Base-by-base conservation (phyloP, 371 early-diverging fungal genomes). In the Mortierella sp. region DNA sequence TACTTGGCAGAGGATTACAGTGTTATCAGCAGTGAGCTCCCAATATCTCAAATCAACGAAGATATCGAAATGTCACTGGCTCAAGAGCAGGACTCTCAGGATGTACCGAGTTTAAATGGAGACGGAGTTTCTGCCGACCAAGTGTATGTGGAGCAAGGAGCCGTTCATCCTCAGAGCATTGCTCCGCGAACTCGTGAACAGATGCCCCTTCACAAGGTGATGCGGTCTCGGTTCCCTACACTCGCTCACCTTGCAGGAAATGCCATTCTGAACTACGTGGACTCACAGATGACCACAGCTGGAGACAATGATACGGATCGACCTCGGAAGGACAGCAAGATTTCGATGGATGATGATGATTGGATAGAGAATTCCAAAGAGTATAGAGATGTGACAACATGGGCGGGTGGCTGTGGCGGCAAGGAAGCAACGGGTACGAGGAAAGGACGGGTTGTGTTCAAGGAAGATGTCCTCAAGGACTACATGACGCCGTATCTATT, bases 401-500 rank as follows among this genome's bases (percentile, higher is more conserved):
- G 19, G 16, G 16, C 31, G 31, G 10, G 19, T 38, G 31, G 1
- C 9, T 52, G 2, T 73, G 38, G 19, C 31, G 63, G 31, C 28
- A 19, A 26, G 6, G 58, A 72, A 28, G 44, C 2, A 26, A 4
- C 48, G 13, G 4, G n/a, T 1, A 9, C 74, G 70, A 55, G 31
- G 65, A 73, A 70, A 71, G 77, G 13, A 10, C 42, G 47, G 58
- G 65, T 48, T 11, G 44, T 76, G 19, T 70, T 81, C 70, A 81
- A 70, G 74, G 84, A 84, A 26, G 84, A 78, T 4, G 71, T 52
- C 9, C 74, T 84, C 63, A 78, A 74, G 52, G 48, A 73, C n/a
- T 80, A 80, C 54, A 52, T 84, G 84, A 84, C 84, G 1, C 81
- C 80, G 9, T 81, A 81, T 48, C 74, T 84, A 5, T 81, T 75